Evolutionary conservation across 2,329 filamentous ascomycete species (phyloP).

Genomic region (Dothistroma septosporum): DNA sequence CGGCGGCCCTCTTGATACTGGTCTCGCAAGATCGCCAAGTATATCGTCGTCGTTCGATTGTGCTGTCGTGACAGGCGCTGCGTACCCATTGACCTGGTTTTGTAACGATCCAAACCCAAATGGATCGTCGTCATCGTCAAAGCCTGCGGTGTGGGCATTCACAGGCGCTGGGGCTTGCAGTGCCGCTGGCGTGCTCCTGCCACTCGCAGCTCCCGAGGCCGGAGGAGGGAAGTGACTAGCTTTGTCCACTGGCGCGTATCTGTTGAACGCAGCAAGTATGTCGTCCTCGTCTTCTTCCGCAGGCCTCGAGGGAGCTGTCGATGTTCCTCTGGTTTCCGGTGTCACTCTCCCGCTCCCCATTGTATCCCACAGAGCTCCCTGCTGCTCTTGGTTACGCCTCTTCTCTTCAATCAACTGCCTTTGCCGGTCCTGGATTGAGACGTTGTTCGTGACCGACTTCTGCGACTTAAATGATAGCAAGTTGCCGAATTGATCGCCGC

Average conservation of each 20-base stretch:
- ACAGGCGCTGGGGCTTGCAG: conserved; percentile 7
- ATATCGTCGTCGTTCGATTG: conserved; percentile 53
- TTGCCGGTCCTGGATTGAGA: conserved; percentile 64
- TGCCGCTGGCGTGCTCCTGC: conserved; percentile 38
- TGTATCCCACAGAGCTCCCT: conserved; percentile 64
- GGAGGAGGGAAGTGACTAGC: conserved; percentile 56
- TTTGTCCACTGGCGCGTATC: conserved; percentile 55
- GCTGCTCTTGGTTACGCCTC: conserved; percentile 70
- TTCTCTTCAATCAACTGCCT: conserved; percentile 73
- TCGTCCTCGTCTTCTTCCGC: conserved; percentile 50
- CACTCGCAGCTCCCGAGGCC: conserved; percentile 35
- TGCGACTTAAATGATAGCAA: conserved; percentile 62
- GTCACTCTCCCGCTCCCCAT: conserved; percentile 64
- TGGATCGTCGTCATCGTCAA: conserved; percentile 71
- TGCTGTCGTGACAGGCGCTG: conserved; percentile 18
- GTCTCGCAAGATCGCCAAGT: conserved; percentile 57
- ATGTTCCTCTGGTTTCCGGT: conserved; percentile 28
- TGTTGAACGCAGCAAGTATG: conserved; percentile 59
- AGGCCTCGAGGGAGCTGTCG: conserved; percentile 17
- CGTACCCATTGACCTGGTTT: conserved; percentile 23
- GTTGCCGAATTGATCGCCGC: conserved; percentile 71
- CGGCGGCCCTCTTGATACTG: conserved; percentile 48
- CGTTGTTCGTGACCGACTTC: conserved; percentile 60
- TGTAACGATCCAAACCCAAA: conserved; percentile 63
- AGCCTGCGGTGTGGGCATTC: conserved; percentile 8